These are phyloP conservation scores for Colletotrichum viniferum DNA, from an alignment of 2,329 filamentous ascomycete species.

Conservation along the genomic window DNA sequence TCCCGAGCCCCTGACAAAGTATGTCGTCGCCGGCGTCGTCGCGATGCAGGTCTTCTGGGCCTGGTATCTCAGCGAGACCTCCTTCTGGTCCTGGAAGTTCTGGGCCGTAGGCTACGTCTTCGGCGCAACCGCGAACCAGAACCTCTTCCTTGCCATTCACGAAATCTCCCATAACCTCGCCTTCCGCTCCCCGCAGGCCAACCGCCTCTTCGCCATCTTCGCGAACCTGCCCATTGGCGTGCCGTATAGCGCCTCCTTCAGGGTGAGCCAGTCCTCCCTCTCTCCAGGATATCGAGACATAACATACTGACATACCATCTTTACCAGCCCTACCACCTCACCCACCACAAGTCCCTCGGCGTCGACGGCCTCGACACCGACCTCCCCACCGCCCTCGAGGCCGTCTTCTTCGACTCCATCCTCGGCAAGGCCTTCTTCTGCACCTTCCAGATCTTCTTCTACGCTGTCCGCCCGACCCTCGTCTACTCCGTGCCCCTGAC, in stretches of 20 bases:
- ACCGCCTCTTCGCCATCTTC: slow-evolving; percentile 87
- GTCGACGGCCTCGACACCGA: slow-evolving; percentile 97
- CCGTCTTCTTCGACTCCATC: slow-evolving; percentile 90
- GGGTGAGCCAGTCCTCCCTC: slow-evolving; percentile 58
- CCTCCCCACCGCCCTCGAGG: slow-evolving; percentile 89
- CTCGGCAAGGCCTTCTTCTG: slow-evolving; percentile 98
- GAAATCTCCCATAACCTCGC: slow-evolving; percentile 98
- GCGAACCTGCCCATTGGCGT: slow-evolving; percentile 96
- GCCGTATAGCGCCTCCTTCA: slow-evolving; percentile 94
- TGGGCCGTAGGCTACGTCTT: slow-evolving; percentile 88
- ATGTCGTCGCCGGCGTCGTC: slow-evolving; percentile 84
- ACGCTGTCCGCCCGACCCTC: slow-evolving; percentile 93
- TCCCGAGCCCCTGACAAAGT: slow-evolving; percentile 94
- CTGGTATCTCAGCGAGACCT: slow-evolving; percentile 74
- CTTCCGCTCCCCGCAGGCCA: slow-evolving; percentile 79
- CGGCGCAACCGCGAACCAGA: slow-evolving; percentile 96
- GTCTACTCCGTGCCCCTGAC: slow-evolving; percentile 91
- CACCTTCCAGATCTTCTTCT: slow-evolving; percentile 99
- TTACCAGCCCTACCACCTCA: slow-evolving; percentile 89
- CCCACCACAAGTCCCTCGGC: slow-evolving; percentile 97
- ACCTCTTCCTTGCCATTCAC: slow-evolving; percentile 97
- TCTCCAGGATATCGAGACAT: background rate
- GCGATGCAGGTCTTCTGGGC: slow-evolving; percentile 79
- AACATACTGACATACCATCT: slow-evolving; percentile 24
- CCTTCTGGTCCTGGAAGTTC: slow-evolving; percentile 84